Evolutionary conservation across 371 early-diverging fungal species (phyloP).

Genomic region (Funneliformis caledonium): DNA sequence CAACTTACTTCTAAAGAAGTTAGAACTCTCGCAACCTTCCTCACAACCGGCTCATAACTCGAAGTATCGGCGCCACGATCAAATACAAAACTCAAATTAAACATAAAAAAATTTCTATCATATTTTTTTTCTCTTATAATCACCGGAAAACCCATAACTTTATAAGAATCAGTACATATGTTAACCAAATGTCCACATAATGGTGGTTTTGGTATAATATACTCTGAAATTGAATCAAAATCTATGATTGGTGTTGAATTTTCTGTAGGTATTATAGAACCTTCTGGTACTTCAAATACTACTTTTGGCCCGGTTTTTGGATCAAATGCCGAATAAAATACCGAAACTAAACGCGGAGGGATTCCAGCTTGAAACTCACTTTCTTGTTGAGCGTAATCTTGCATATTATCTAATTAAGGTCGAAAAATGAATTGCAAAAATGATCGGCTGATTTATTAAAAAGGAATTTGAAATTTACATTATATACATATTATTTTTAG

Average conservation of each 20-base stretch:
- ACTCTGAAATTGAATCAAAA: constrained; percentile 88
- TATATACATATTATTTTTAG: no score
- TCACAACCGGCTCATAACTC: constrained; percentile 80
- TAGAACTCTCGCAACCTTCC: constrained; percentile 79
- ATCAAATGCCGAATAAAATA: constrained; percentile 88
- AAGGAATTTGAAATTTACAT: no score
- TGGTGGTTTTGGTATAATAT: constrained; percentile 83
- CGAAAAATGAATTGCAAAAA: background rate
- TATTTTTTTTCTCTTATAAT: constrained; percentile 61
- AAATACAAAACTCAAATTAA: constrained; percentile 92
- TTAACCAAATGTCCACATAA: constrained; percentile 80
- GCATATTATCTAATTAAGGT: background rate
- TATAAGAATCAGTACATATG: constrained; percentile 71
- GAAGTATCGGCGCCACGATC: constrained; percentile 73
- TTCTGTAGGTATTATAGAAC: constrained; percentile 60
- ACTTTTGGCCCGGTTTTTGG: constrained; percentile 83
- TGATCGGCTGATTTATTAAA: background rate
- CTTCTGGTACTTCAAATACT: constrained; percentile 85
- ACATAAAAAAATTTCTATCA: constrained; percentile 80
- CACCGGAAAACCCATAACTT: constrained; percentile 82
- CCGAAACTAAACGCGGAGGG: constrained; percentile 70
- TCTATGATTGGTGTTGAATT: constrained; percentile 61
- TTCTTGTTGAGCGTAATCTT: constrained; percentile 37
- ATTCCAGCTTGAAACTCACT: constrained; percentile 35
- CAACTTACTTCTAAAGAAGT: constrained; percentile 70